phyloP scores from a whole-genome alignment of 108 stramenopile genomes.

The Discostella pseudostelligera region DNA sequence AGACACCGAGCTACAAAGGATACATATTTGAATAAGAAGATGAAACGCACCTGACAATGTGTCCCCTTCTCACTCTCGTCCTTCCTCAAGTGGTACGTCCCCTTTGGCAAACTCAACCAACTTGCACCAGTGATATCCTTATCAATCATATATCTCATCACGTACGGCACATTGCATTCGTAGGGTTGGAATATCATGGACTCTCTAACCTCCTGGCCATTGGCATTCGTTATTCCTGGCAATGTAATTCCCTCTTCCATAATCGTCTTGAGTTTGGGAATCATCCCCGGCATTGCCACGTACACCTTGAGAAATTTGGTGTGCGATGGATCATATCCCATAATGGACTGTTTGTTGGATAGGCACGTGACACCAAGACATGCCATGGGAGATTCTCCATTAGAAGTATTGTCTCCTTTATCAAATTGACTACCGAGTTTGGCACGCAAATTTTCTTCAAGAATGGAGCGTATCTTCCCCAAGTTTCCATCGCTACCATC shows the following conservation, averaged over 20 bases:
- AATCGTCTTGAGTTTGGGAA: slow-evolving; percentile 88
- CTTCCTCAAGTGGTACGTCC: slow-evolving; percentile 77
- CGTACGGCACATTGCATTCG: slow-evolving; percentile 98
- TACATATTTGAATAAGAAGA: not conserved
- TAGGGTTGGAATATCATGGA: slow-evolving; percentile 58
- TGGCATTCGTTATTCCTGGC: slow-evolving; percentile 54
- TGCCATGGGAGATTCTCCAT: slow-evolving; percentile 25
- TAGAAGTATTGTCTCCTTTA: slow-evolving; percentile 1
- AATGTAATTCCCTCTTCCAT: slow-evolving; percentile 91
- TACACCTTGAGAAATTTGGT: slow-evolving; percentile 83
- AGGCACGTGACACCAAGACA: slow-evolving; percentile 70
- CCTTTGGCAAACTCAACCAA: slow-evolving; percentile 91
- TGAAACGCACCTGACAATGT: slow-evolving; percentile 81
- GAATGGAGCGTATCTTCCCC: slow-evolving; percentile 43
- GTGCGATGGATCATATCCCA: slow-evolving; percentile 87
- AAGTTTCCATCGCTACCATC: slow-evolving; percentile 55
- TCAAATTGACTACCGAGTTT: slow-evolving; percentile 42
- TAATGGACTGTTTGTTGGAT: slow-evolving; percentile 66
- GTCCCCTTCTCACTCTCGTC: slow-evolving; percentile 57
- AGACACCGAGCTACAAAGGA: not conserved
- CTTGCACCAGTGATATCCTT: slow-evolving; percentile 89
- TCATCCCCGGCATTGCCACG: slow-evolving; percentile 89
- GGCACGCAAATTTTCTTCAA: slow-evolving; percentile 31
- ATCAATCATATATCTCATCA: slow-evolving; percentile 99
- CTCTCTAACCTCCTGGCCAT: slow-evolving; percentile 21